Evolutionary conservation across 495 filamentous ascomycete species (phyloP).

Genomic region (Saxophila tyrrhenica): DNA sequence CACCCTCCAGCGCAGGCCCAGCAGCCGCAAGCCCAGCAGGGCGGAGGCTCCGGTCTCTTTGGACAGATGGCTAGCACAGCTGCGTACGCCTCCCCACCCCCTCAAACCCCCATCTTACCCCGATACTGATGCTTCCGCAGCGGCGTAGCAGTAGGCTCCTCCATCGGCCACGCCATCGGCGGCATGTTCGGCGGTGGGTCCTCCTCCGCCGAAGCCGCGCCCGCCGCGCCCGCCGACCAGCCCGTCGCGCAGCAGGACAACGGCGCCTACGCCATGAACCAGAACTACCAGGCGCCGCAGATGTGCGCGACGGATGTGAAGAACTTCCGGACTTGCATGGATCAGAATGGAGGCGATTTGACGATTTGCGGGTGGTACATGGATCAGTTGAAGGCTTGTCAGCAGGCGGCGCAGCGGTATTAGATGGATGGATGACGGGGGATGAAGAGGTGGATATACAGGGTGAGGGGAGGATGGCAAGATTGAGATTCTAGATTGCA

Average conservation of each 20-base stretch:
- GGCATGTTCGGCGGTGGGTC: slow-evolving; percentile 66
- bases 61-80: slow-evolving; percentile 38
- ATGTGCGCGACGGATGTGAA: slow-evolving; percentile 67
- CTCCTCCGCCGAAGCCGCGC: slow-evolving; percentile 35
- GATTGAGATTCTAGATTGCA: neutral
- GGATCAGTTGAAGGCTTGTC: slow-evolving; percentile 96
- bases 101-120: neutral
- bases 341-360: slow-evolving; percentile 86
- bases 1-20: slow-evolving; percentile 19
- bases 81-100: slow-evolving; percentile 29
- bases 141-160: slow-evolving; percentile 89
- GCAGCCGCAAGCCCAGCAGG: slow-evolving; percentile 7
- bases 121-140: slow-evolving; percentile 33
- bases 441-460: neutral
- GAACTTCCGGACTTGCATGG: slow-evolving; percentile 88
- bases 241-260: slow-evolving; percentile 24
- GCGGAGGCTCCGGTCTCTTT: slow-evolving; percentile 31
- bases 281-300: slow-evolving; percentile 42
- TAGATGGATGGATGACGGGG: slow-evolving; percentile 31
- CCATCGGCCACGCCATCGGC: slow-evolving; percentile 88
- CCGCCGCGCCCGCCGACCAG: slow-evolving; percentile 36
- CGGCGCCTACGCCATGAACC: slow-evolving; percentile 34
- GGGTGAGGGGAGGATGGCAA: neutral
- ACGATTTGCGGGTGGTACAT: slow-evolving; percentile 96
- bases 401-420: slow-evolving; percentile 77